These are phyloP conservation scores for Rhinocladiella similis DNA, from an alignment of 2,329 filamentous ascomycete species.

Conservation along the genomic window DNA sequence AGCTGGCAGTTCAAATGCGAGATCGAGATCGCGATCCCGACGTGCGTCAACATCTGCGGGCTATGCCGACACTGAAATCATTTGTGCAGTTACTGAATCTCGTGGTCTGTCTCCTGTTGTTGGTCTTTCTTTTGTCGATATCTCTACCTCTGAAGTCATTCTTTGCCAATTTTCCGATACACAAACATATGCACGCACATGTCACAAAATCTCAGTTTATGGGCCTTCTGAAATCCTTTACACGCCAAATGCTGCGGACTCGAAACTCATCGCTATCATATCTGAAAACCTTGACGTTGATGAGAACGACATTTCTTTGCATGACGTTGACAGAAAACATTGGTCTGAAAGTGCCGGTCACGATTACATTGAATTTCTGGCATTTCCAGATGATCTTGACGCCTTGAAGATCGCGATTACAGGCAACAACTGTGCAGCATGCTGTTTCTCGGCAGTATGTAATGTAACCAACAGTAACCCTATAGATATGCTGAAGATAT, in stretches of 20 bases:
- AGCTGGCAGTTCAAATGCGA: slow-evolving; percentile 10
- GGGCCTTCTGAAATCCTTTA: slow-evolving; percentile 79
- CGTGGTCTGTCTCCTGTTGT: slow-evolving; percentile 83
- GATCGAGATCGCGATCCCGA: slow-evolving; percentile 42
- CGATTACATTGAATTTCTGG: slow-evolving; percentile 76
- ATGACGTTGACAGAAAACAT: slow-evolving; percentile 70
- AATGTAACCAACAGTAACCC: not conserved
- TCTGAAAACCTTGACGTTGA: slow-evolving; percentile 64
- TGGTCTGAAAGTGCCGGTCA: slow-evolving; percentile 80
- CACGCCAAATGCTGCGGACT: slow-evolving; percentile 70
- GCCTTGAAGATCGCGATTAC: slow-evolving; percentile 75
- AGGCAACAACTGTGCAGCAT: slow-evolving; percentile 84
- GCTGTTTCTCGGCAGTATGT: slow-evolving; percentile 80
- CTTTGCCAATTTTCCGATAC: slow-evolving; percentile 91
- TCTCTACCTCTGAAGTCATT: slow-evolving; percentile 78
- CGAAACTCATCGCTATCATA: slow-evolving; percentile 72
- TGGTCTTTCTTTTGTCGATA: slow-evolving; percentile 82
- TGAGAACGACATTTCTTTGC: slow-evolving; percentile 50
- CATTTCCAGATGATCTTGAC: slow-evolving; percentile 76
- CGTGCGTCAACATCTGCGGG: slow-evolving; percentile 55
- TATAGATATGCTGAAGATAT: not conserved
- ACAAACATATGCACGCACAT: slow-evolving; percentile 83
- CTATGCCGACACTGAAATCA: slow-evolving; percentile 64
- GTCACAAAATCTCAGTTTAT: slow-evolving; percentile 82
- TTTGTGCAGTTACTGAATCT: slow-evolving; percentile 88